Conservation (phyloP, 2,329 filamentous ascomycete genomes). For the Stachybotrys elegans region DNA sequence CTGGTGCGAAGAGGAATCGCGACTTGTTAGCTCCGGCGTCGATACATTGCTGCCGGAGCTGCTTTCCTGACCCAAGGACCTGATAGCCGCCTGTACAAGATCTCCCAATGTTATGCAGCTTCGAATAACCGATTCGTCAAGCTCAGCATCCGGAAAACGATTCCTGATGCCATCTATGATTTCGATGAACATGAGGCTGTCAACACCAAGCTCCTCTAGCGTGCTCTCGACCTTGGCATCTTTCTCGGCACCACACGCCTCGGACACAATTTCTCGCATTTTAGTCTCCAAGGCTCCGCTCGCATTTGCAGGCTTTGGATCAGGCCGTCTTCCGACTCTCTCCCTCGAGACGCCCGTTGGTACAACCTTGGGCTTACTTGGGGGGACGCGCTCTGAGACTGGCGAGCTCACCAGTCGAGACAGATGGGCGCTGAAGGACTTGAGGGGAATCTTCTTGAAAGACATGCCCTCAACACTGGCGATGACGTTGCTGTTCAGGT, state of each 20-base stretch:
- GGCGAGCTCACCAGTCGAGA: too few species aligned
- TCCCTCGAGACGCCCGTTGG: too few species aligned
- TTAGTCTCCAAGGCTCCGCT: too few species aligned
- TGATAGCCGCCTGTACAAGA: neutral
- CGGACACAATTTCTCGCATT: too few species aligned
- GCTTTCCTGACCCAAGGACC: neutral
- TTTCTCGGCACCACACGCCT: constrained; percentile 46
- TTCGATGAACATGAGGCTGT: constrained; percentile 21
- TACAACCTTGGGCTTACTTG: too few species aligned
- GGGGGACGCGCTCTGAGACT: too few species aligned
- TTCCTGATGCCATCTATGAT: constrained; percentile 8
- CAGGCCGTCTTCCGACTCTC: too few species aligned
- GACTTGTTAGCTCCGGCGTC: neutral
- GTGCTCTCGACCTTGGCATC: constrained; percentile 26
- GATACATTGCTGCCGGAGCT: neutral
- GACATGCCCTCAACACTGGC: constrained; percentile 17
- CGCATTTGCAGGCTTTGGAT: too few species aligned
- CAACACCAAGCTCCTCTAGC: constrained; percentile 16
- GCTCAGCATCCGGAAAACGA: neutral
- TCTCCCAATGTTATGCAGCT: neutral
- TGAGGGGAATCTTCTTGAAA: constrained; percentile 23
- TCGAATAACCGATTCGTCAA: neutral
- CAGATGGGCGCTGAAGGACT: constrained; percentile 5
- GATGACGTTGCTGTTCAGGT: constrained; percentile 14
- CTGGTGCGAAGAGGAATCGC: neutral